Conservation (phyloP, 2,329 filamentous ascomycete genomes). For the Xylariaceae sp. region DNA sequence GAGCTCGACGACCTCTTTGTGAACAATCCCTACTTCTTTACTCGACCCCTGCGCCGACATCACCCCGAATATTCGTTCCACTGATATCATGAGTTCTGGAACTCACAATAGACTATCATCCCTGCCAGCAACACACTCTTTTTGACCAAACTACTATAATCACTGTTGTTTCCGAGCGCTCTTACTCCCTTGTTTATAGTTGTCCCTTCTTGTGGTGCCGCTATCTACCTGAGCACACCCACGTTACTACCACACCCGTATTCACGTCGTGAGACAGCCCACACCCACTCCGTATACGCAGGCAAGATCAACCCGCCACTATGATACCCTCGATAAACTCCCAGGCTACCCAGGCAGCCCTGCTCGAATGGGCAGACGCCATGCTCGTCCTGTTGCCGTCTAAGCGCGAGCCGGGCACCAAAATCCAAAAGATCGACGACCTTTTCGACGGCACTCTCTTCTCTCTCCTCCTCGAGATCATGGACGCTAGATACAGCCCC, state of each 20-base stretch:
- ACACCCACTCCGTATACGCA: neutral
- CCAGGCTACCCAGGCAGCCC: slow-evolving; percentile 20
- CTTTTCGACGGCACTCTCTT: slow-evolving; percentile 52
- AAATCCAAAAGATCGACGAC: slow-evolving; percentile 47
- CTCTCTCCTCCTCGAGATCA: slow-evolving; percentile 53
- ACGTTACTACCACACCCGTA: neutral
- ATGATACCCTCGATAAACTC: slow-evolving; percentile 26
- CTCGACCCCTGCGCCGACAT: slow-evolving; percentile 2
- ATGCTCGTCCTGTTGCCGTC: slow-evolving; percentile 24
- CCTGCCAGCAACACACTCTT: neutral
- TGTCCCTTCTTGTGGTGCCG: neutral
- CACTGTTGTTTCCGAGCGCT: neutral
- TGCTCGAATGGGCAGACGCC: slow-evolving; percentile 29
- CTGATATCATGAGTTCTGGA: slow-evolving; percentile 13
- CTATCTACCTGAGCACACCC: neutral
- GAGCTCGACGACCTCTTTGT: slow-evolving; percentile 17
- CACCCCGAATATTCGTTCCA: slow-evolving; percentile 1
- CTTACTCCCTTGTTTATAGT: neutral
- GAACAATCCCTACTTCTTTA: slow-evolving; percentile 17
- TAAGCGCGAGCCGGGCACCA: slow-evolving; percentile 36
- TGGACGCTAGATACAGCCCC: slow-evolving; percentile 55
- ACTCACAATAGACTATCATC: slow-evolving; percentile 4
- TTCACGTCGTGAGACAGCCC: neutral
- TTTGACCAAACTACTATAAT: slow-evolving; percentile 4
- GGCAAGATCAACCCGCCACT: slow-evolving; percentile 11